These are phyloP conservation scores for Metarhizium robertsii DNA, from an alignment of 2,329 filamentous ascomycete species.

Conservation along the genomic window DNA sequence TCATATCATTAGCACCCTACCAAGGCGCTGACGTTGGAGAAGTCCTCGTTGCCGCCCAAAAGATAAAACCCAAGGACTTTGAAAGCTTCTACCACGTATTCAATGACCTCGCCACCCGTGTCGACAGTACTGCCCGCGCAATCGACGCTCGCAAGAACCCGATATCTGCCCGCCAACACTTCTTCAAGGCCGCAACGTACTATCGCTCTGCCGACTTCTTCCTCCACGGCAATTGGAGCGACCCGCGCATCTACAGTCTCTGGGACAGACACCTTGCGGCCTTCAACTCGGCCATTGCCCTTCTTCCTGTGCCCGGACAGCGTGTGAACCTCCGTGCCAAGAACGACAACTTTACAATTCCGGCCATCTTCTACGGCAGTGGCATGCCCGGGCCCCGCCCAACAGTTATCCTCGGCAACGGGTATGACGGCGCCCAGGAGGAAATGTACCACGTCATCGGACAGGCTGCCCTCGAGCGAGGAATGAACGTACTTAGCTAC, in stretches of 20 bases:
- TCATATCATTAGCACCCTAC: conserved; percentile 6
- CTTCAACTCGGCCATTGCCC: conserved; percentile 28
- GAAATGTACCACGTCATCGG: conserved; percentile 30
- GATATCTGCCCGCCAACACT: conserved; percentile 15
- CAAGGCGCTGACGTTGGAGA: conserved; percentile 18
- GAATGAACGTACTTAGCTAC: conserved; percentile 32
- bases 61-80: conserved; percentile 15
- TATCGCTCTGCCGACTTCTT: conserved; percentile 33
- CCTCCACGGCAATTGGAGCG: conserved; percentile 28
- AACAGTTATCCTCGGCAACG: conserved; percentile 31
- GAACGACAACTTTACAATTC: conserved; percentile 22
- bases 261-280: conserved; percentile 26
- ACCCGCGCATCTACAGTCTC: conserved; percentile 28
- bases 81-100: conserved; percentile 16
- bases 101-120: conserved; percentile 12
- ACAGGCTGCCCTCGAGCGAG: conserved; percentile 24
- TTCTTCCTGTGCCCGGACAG: conserved; percentile 25
- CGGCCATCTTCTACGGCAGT: conserved; percentile 24
- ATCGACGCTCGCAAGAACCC: conserved; percentile 13
- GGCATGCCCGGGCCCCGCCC: conserved; percentile 16
- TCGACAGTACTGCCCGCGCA: conserved; percentile 11
- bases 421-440: conserved; percentile 34
- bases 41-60: conserved; percentile 20
- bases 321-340: conserved; percentile 19
- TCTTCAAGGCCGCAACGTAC: conserved; percentile 30